Evolutionary conservation across 2,329 filamentous ascomycete genomes (phyloP).

Genomic region (Myotisia sp.): DNA sequence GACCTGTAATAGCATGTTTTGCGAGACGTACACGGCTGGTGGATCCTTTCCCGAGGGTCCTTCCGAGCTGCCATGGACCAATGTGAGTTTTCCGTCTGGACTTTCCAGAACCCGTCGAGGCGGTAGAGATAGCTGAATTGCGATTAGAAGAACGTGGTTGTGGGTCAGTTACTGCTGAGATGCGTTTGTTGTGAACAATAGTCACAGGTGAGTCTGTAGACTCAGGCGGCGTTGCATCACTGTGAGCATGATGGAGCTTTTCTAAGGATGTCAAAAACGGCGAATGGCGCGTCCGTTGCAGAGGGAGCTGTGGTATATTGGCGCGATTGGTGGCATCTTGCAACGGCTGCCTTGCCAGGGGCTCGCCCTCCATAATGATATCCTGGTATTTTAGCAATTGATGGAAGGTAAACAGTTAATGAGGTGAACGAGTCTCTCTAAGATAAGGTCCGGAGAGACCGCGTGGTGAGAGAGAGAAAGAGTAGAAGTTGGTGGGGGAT

Average conservation of each 20-base stretch:
- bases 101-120: constrained; percentile 41
- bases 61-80: constrained; percentile 86
- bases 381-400: too few species aligned
- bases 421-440: too few species aligned
- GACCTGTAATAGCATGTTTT: constrained; percentile 61
- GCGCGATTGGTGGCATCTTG: constrained; percentile 37
- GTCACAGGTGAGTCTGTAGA: background rate
- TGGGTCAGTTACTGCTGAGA: constrained; percentile 38
- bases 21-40: constrained; percentile 79
- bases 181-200: constrained; percentile 31
- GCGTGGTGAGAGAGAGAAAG: background rate
- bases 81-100: constrained; percentile 57
- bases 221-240: background rate
- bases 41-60: constrained; percentile 75
- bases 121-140: constrained; percentile 40
- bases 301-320: constrained; percentile 23
- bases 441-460: too few species aligned
- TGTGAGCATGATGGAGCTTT: constrained; percentile 1
- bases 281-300: constrained; percentile 5
- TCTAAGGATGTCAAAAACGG: constrained; percentile 1
- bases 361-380: background rate
- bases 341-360: constrained; percentile 26
- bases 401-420: too few species aligned
- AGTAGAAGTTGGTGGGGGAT: too few species aligned
- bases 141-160: constrained; percentile 37